These are phyloP conservation scores for Theobroma grandiflorum DNA, from an alignment of 441 rosid genomes.

Conservation along the genomic window DNA sequence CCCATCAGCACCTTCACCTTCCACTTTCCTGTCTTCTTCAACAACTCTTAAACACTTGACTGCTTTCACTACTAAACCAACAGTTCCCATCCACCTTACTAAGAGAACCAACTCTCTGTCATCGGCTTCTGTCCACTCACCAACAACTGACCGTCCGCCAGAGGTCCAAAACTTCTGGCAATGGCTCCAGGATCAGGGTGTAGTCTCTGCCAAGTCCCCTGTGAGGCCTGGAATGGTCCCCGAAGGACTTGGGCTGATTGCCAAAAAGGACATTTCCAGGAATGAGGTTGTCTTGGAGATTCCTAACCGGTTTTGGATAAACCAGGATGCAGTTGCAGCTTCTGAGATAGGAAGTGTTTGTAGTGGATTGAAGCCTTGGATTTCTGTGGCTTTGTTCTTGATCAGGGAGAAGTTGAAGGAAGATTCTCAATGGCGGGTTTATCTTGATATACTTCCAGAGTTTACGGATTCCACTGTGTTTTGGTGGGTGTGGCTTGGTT, in stretches of 20 bases:
- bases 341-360: conserved; percentile 86
- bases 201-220: conserved; percentile 65
- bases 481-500: conserved; percentile 68
- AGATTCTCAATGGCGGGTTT: conserved; percentile 72
- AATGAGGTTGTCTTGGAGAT: conserved; percentile 94
- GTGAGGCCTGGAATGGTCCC: conserved; percentile 64
- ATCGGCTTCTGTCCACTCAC: conserved; percentile 39
- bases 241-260: conserved; percentile 88
- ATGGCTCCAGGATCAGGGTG: conserved; percentile 78
- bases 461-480: conserved; percentile 82
- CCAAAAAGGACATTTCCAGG: conserved; percentile 70
- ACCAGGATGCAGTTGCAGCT: conserved; percentile 76
- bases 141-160: conserved; percentile 39
- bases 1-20: conserved; percentile 32
- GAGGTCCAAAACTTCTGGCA: conserved; percentile 74
- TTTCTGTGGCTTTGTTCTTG: conserved; percentile 85
- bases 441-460: conserved; percentile 85
- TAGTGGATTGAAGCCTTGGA: conserved; percentile 86
- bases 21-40: conserved; percentile 37
- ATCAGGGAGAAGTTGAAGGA: conserved; percentile 73
- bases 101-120: conserved; percentile 41
- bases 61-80: conserved; percentile 29
- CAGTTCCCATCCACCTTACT: conserved; percentile 34
- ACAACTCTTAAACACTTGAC: conserved; percentile 29
- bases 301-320: conserved; percentile 87